Evolutionary conservation across 352 stramenopile species (phyloP), one percentile per base, ranked within the genome.

Genomic region (Globisporangium carolinianum): DNA sequence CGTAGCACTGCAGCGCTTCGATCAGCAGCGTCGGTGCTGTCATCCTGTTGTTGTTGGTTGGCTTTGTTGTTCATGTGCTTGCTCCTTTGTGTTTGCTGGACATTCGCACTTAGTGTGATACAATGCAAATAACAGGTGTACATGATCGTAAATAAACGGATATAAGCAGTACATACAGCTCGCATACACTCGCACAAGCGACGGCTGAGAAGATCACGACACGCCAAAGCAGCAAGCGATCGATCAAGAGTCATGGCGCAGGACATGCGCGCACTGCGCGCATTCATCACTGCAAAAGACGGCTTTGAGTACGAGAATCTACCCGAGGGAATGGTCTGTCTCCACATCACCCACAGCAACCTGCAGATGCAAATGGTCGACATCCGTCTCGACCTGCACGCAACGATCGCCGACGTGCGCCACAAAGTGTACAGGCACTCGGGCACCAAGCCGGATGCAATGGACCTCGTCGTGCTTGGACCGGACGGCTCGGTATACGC

Each of bases 291-390:
- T 53, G 88, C 86, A 41, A 94, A 87, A 71, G 88, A 97, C 68
- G 84, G 73, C 54, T 66, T 72, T 43, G 79, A 97, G 67, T 97
- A 97, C 68, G 78, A 88, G 41, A 79, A 77, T 37, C 66, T 98
- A 0, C 75, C 87, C 4, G 77, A 95, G 18, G 91, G 87, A 17
- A 82, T 98, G 14, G 82, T 98, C 17, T 87, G 92, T 60, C 77
- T 99, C 55, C 94, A 98, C 69, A 95, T 99, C 59, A 98, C 96
- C 9, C 96, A 99, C 78, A 98, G 83, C 66, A 98, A 99, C 74
- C 79, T 99, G n/a, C 77, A 91, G 54, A 89, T 97, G 68, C 79
- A 94, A 61, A 98, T 98, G 82, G 87, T 98, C 58, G 96, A 98
- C 79, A 97, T 99, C 60, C 95, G 96, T 5, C 89, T 99, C 61